Base-by-base conservation (phyloP, 2,329 filamentous ascomycete genomes). In the Cladosporium colombiae region DNA sequence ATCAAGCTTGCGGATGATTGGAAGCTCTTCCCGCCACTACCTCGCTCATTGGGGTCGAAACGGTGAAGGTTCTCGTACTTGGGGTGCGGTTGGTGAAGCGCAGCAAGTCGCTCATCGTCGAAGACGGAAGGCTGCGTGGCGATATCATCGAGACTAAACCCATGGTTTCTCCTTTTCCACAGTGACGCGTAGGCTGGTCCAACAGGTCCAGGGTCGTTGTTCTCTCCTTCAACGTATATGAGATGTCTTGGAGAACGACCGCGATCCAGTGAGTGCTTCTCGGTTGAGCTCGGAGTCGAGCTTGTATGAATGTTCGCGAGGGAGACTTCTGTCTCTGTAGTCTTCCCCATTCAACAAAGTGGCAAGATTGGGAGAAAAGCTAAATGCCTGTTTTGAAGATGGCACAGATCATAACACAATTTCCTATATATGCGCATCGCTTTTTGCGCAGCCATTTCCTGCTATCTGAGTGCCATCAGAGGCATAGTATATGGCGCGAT, bases 21-120 rank as follows among this genome's bases (percentile, higher is more conserved):
- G 73, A 65, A 77, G 78, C 69, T 82, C 79, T 68, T 81, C 79
- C 21, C 73, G 65, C 61, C 77, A 73, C 0, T 74, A 80, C 80
- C 82, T 53, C 79, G 77, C 56, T 78, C 79, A 0, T 78, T 73
- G 0, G 78, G 80, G 66, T 83, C 81, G 76, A 80, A 83, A 11
- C 80, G 78, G 70, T 83, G 81, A 50, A 77, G 71, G 13, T 81
- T 80, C 71, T 83, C 81, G 70, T 85, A 79, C 75, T 76, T 69
- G 1, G 84, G 82, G 11, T 82, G 80, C 66, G 86, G 83, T 64
- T 85, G 86, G 14, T 85, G 86, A 68, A 83, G 79, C 21, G 82
- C 79, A 2, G 84, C 83, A 1, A 83, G 75, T 1, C 76, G 74
- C 3, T 81, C 80, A 57, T 86, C 82, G 0, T 80, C 77, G 68